These are phyloP conservation scores for Amanita jacksonii DNA, from an alignment of 768 basidiomycete species.

Conservation along the genomic window DNA sequence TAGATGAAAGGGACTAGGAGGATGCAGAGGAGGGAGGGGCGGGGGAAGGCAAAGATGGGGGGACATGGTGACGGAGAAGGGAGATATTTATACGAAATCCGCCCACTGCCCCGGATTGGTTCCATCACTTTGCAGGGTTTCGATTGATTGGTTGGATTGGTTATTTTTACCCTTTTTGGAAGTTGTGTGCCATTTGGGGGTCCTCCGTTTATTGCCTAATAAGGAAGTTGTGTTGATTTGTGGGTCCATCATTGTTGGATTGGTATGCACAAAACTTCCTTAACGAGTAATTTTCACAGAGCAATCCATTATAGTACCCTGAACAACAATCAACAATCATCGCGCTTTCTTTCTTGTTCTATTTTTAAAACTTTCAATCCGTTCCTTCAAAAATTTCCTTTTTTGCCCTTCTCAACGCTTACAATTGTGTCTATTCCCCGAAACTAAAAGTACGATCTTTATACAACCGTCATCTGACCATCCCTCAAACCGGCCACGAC, in stretches of 20 bases:
- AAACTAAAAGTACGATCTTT: no score
- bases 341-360: background rate
- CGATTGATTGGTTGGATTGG: constrained; percentile 1
- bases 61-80: background rate
- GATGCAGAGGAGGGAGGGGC: background rate
- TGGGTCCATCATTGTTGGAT: constrained; percentile 7
- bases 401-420: no score
- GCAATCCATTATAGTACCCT: background rate
- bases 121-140: constrained; percentile 1
- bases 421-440: no score
- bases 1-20: no score
- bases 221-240: constrained; percentile 1
- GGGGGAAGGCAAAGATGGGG: background rate
- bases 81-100: background rate
- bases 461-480: no score
- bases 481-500: background rate
- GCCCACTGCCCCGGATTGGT: background rate
- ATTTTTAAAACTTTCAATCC: background rate
- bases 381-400: no score
- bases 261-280: background rate
- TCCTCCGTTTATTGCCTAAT: background rate
- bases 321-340: no score
- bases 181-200: background rate
- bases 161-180: constrained; percentile 5
- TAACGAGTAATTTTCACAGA: background rate